Base-by-base conservation (phyloP, 148 eudicot species). In the Vaccinium darrowii region DNA sequence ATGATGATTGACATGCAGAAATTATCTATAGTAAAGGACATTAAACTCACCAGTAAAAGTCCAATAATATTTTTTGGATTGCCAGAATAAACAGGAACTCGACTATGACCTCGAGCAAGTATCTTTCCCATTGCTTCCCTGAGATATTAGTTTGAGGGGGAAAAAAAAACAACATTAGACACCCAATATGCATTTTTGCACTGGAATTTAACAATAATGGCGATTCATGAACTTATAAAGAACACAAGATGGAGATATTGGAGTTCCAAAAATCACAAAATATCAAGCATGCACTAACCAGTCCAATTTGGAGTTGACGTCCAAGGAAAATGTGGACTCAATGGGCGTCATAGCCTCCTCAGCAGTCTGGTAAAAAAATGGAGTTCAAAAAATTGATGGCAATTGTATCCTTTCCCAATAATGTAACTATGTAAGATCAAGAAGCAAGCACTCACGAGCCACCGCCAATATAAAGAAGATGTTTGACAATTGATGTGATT, bases 121-220 rank as follows among this genome's bases (percentile, higher is more conserved):
- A 97, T 86, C 89, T 94, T 95, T 80, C 99, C 99, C 95, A 97
- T 93, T 86, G 99, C 99, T 89, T 97, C 99, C 99, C 99, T 97
- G 89, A 73, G 80, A 87, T 75, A 76, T 57, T 74, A 71, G 51
- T 78, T 75, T 16, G 76, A 81, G 54, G 25, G 58, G 27, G 56
- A 76, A 36, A 69, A 76, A 7, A 33, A 36, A 33, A 51, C 5
- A 77, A 47, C 14, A 43, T 19, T 21, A 84, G 56, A 52, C 5
- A 10, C 3, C 52, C 33, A 78, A 12, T 8, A 78, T 78, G 60
- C 80, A 78, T 23, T 47, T 78, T 16, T 78, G 49, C 62, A 21
- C 63, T 21, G 10, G 54, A 76, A 76, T 47, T 76, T 47, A 27
- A 7, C n/a, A 2, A 73, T 21, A 52, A 3, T 51, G 60, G 52